Evolutionary conservation across 108 stramenopile genomes (phyloP).

Genomic region (Skeletonema costatum): DNA sequence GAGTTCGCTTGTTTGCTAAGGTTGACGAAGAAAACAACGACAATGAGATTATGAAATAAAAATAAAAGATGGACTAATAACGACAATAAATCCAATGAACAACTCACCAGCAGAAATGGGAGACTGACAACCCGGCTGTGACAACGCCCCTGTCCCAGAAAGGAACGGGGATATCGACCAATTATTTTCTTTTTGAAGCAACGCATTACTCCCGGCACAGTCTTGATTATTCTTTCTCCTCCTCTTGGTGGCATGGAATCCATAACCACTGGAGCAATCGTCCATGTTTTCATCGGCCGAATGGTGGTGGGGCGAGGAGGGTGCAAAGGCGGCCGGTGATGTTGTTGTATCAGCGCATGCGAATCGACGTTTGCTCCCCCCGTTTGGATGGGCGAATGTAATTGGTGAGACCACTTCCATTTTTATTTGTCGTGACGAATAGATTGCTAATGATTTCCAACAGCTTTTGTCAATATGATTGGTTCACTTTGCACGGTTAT

Average conservation of each 20-base stretch:
- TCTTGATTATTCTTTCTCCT: conserved; percentile 57
- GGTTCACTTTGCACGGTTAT: too few relatives aligned
- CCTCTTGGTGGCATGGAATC: conserved; percentile 59
- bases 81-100: not conserved
- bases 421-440: not conserved
- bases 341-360: conserved; percentile 5
- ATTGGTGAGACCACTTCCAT: conserved; percentile 85
- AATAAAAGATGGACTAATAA: not conserved
- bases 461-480: not conserved
- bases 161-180: conserved; percentile 23
- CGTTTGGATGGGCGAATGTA: conserved; percentile 42
- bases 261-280: conserved; percentile 41
- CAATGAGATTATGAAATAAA: not conserved
- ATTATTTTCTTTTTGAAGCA: conserved; percentile 3
- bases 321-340: not conserved
- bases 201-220: not conserved
- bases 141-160: not conserved
- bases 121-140: conserved; percentile 5
- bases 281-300: conserved; percentile 54
- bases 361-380: conserved; percentile 65
- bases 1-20: not conserved
- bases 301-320: not conserved
- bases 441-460: not conserved
- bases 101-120: conserved; percentile 11
- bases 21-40: not conserved